phyloP scores from a whole-genome alignment of 352 stramenopile species.

The Aphanomyces euteiches region DNA sequence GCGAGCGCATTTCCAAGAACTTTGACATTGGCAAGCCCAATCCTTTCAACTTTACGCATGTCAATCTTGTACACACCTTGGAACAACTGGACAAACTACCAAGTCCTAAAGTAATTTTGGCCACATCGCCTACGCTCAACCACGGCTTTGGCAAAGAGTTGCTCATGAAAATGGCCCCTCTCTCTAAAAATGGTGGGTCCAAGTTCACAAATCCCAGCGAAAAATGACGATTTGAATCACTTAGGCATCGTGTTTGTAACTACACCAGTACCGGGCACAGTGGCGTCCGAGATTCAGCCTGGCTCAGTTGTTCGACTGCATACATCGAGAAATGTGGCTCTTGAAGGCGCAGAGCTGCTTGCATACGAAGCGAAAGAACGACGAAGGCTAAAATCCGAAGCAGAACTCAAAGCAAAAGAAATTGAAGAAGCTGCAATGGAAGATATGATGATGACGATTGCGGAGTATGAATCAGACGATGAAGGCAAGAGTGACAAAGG shows the following conservation, averaged over 20 bases:
- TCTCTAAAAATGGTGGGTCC: slow-evolving; percentile 51
- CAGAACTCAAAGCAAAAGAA: slow-evolving; percentile 85
- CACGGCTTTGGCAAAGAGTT: slow-evolving; percentile 82
- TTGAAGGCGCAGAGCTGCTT: slow-evolving; percentile 83
- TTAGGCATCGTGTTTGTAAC: slow-evolving; percentile 72
- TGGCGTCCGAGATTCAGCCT: slow-evolving; percentile 54
- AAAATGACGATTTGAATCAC: background rate
- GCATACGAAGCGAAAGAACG: slow-evolving; percentile 83
- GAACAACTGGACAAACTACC: slow-evolving; percentile 83
- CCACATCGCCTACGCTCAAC: slow-evolving; percentile 72
- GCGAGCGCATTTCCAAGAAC: slow-evolving; percentile 86
- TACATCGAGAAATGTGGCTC: slow-evolving; percentile 27
- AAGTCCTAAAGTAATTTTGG: slow-evolving; percentile 81
- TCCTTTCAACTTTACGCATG: slow-evolving; percentile 87
- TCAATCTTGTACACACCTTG: slow-evolving; percentile 80
- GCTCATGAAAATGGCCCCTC: slow-evolving; percentile 76
- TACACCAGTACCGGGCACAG: slow-evolving; percentile 53
- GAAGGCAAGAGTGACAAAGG: slow-evolving; percentile 41
- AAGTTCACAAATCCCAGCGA: background rate
- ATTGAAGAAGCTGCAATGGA: slow-evolving; percentile 87
- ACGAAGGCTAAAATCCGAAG: slow-evolving; percentile 73
- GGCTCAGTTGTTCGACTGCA: background rate
- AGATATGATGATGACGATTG: slow-evolving; percentile 89
- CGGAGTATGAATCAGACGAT: slow-evolving; percentile 86
- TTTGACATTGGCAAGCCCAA: slow-evolving; percentile 86